Base-by-base conservation (phyloP, 2,329 filamentous ascomycete genomes). In the Didymella pomorum region DNA sequence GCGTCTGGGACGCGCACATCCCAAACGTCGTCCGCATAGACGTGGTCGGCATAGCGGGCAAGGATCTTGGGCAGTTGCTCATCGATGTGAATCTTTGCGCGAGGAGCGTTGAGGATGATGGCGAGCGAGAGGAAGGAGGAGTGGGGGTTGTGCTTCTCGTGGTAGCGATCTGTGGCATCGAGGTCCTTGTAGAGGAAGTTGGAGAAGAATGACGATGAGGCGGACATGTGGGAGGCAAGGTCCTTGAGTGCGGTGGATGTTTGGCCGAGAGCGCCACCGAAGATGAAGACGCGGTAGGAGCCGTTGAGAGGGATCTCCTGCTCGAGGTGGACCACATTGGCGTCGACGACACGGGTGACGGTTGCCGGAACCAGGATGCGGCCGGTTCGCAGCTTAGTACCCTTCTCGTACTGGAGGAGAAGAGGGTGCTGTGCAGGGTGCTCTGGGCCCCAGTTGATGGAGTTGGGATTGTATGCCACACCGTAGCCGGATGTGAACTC, bases 401-500 rank as follows among this genome's bases (percentile, higher is more conserved):
- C 77, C 20, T 76, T 71, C 37, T 76, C 67, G 59, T 84, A 77
- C 2, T 89, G 85, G 57, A 91, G 84, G 72, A 95, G 89, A 56
- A 92, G 79, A 11, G 83, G 78, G 18, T 90, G 91, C 70, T 89
- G 83, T 14, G 89, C 91, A 0, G 87, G 82, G 77, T 97, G 93
- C 3, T 81, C 80, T 0, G 86, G 76, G 10, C 89, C 90, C 91
- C 92, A 96, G 79, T 96, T 97, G 78, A 96, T 83, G 28, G 85
- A 79, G 78, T 96, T 97, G 52, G 90, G 83, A 64, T 88, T 85
- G 80, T 97, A 97, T 28, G 88, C 89, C 21, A 97, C 92, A 60
- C 93, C 93, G 74, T 96, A 97, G 57, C 93, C 93, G 64, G 90
- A 93, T 11, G 93, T 97, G 77, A 97, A 96, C 71, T 95, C 92